Percentiles rank a stretch among this genome's conserved stretches.
Conservation (phyloP, 2,329 filamentous ascomycete genomes). For the Penicillium sp. region DNA sequence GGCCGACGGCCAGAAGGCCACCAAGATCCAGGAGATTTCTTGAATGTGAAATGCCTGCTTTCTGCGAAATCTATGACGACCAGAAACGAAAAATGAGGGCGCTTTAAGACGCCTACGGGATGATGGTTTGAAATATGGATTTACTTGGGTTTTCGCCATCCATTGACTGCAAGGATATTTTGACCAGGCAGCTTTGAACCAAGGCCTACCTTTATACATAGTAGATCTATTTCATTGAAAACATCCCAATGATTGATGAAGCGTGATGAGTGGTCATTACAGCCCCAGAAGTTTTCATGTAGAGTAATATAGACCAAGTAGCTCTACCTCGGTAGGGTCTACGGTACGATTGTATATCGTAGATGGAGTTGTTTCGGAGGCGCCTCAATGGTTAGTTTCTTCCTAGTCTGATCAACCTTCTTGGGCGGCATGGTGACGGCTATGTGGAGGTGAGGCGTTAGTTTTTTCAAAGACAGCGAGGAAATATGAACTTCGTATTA, state of each 20-base stretch:
- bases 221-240: slow-evolving; percentile 4
- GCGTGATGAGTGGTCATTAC: slow-evolving; percentile 1
- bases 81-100: slow-evolving; percentile 25
- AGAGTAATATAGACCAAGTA: neutral
- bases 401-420: neutral
- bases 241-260: slow-evolving; percentile 13
- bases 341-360: neutral
- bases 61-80: slow-evolving; percentile 24
- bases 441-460: neutral
- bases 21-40: slow-evolving; percentile 39
- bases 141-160: neutral
- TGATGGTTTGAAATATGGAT: slow-evolving; percentile 12
- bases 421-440: neutral
- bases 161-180: slow-evolving; percentile 1
- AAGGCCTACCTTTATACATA: neutral
- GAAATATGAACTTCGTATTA: neutral
- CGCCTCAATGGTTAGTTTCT: neutral
- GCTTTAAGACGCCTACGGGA: slow-evolving; percentile 15
- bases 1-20: slow-evolving; percentile 37
- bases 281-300: neutral
- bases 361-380: too few relatives aligned
- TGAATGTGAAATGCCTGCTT: slow-evolving; percentile 23
- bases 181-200: neutral
- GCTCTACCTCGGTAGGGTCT: neutral
- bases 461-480: neutral